These are phyloP conservation scores for Suhomyces bribrorum DNA, from an alignment of 1,139 yeast species.

Conservation along the genomic window DNA sequence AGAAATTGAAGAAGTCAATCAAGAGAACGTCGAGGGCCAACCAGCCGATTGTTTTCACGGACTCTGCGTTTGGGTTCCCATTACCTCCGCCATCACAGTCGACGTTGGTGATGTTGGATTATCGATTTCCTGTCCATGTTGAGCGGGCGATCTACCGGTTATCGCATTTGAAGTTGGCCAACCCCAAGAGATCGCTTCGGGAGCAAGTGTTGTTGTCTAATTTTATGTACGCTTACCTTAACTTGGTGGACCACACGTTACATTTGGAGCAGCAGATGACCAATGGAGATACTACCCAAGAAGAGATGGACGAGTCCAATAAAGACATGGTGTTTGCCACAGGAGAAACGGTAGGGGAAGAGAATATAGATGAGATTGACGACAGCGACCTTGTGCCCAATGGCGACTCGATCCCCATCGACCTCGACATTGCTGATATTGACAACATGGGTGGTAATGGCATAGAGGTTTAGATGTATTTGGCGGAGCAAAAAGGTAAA, in stretches of 20 bases:
- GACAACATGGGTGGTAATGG: conserved; percentile 11
- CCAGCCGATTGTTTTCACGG: conserved; percentile 76
- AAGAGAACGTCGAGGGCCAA: conserved; percentile 51
- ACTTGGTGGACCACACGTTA: conserved; percentile 85
- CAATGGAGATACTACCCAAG: conserved; percentile 19
- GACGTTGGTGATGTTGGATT: conserved; percentile 75
- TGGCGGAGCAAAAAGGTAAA: no score
- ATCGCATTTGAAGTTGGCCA: conserved; percentile 89
- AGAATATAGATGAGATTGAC: conserved; percentile 15
- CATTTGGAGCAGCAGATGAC: conserved; percentile 61
- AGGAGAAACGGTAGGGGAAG: conserved; percentile 15
- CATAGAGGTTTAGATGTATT: conserved; percentile 15
- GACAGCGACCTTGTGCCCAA: conserved; percentile 14
- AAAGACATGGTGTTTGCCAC: conserved; percentile 11
- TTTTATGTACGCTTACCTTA: conserved; percentile 96
- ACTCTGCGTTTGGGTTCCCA: conserved; percentile 84
- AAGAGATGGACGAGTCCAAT: conserved; percentile 19
- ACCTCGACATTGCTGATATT: conserved; percentile 18
- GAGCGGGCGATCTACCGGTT: conserved; percentile 93
- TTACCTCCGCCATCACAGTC: conserved; percentile 77
- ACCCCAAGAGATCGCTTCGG: conserved; percentile 84
- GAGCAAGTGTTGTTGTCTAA: conserved; percentile 92
- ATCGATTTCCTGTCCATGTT: conserved; percentile 89
- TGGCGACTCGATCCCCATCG: conserved; percentile 20
- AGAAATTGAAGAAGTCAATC: conserved; percentile 46